Evolutionary conservation across 768 basidiomycete species (phyloP), one percentile per base, ranked within the genome.

Genomic region (Polyporus arcularius): DNA sequence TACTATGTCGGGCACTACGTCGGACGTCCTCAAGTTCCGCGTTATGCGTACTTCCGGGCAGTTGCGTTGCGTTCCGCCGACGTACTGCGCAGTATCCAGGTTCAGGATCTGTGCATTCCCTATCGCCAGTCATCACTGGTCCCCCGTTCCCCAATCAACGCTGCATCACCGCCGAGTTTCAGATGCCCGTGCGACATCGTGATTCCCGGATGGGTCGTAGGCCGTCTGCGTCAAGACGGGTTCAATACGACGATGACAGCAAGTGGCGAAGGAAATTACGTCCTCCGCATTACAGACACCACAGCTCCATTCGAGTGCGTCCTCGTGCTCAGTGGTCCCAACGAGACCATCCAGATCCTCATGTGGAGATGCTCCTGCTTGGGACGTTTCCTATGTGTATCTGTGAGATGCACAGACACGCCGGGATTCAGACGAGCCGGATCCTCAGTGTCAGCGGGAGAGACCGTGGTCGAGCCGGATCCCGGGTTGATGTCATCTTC

Each of bases 1-100:
- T 59, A 46, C 30, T 63, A 35, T 49, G 62, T 63, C 18, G 62
- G 62, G 2, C 62, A 63, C 30, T 63, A 59, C 58, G 35, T 63
- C 40, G 57, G 57, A n/a, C 47, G 57, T 5, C 57, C 57, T 0
- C 54, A 56, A 28, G 35, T 47, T 11, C 43, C 57, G 4, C 62
- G 54, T 15, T 51, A 63, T 38, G 49, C 57, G n/a, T 56, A 59
- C 53, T 63, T 52, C 21, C 62, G 57, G 18, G 35, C 47, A 11
- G 62, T 63, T 2, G 26, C 41, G 26, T 12, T 59, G 30, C 55
- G 57, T 12, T 15, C 53, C 16, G 35, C 38, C 14, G 41, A 42
- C 18, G 39, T 57, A 5, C 35, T 41, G 15, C n/a, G 40, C 2
- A 5, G 39, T 4, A 28, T 45, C 16, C 49, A 45, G 30, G 16